These are phyloP conservation scores for Aaosphaeria pasadenensis DNA, from an alignment of 2,329 filamentous ascomycete genomes.

Conservation along the genomic window DNA sequence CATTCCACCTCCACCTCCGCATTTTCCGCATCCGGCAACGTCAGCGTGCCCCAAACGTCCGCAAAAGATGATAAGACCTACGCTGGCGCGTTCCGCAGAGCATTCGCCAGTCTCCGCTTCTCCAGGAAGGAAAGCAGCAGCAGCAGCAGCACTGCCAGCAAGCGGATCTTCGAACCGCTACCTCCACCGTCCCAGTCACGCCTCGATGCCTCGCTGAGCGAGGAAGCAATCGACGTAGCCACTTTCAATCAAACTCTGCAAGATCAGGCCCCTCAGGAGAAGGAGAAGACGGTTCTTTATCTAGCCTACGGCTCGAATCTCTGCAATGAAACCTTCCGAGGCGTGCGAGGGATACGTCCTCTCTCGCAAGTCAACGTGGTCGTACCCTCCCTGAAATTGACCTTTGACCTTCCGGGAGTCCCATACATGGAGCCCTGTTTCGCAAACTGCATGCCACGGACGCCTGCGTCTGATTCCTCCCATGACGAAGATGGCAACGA, in stretches of 20 bases:
- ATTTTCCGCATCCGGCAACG: not conserved
- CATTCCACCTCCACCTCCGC: slow-evolving; percentile 3
- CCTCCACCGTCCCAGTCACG: slow-evolving; percentile 23
- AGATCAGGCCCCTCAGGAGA: slow-evolving; percentile 13
- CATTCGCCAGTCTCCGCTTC: slow-evolving; percentile 9
- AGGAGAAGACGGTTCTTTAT: slow-evolving; percentile 36
- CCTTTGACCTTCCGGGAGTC: slow-evolving; percentile 81
- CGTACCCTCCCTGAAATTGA: slow-evolving; percentile 73
- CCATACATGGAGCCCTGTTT: slow-evolving; percentile 92
- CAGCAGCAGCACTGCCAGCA: slow-evolving; percentile 1
- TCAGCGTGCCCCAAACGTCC: slow-evolving; percentile 6
- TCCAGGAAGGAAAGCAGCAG: not conserved
- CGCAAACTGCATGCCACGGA: slow-evolving; percentile 69
- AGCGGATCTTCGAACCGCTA: slow-evolving; percentile 14
- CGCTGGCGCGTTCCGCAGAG: not conserved
- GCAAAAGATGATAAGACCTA: too few relatives aligned
- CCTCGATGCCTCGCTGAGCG: slow-evolving; percentile 29
- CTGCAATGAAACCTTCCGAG: slow-evolving; percentile 73
- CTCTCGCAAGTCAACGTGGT: slow-evolving; percentile 78
- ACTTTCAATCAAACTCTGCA: slow-evolving; percentile 2
- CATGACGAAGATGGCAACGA: slow-evolving; percentile 6
- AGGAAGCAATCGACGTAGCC: slow-evolving; percentile 15
- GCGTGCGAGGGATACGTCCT: slow-evolving; percentile 73
- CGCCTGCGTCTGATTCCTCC: slow-evolving; percentile 23
- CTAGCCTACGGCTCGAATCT: slow-evolving; percentile 89